phyloP scores from a whole-genome alignment of 441 rosid species.

The Adansonia grandidieri region DNA sequence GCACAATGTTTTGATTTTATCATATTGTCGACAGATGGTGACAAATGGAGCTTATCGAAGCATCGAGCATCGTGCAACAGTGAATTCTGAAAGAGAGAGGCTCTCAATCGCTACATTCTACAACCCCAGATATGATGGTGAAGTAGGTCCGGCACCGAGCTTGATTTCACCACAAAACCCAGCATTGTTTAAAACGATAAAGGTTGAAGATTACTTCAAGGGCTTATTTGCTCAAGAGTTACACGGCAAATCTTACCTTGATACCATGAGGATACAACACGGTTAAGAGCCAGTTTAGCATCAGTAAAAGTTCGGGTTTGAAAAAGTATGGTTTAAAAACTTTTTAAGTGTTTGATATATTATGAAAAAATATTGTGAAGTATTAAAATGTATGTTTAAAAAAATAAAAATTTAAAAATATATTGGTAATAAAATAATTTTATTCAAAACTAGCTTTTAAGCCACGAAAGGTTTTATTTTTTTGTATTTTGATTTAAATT shows the following conservation, averaged over 20 bases:
- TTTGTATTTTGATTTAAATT: too few relatives aligned
- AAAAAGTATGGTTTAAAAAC: too few relatives aligned
- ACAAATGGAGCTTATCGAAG: constrained; percentile 16
- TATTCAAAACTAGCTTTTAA: too few relatives aligned
- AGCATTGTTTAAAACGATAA: background rate
- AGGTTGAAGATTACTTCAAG: constrained; percentile 12
- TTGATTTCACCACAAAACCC: background rate
- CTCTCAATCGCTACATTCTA: constrained; percentile 22
- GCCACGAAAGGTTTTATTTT: too few relatives aligned
- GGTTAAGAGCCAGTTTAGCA: background rate
- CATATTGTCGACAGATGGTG: background rate
- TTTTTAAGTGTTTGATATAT: too few relatives aligned
- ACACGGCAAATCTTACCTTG: constrained; percentile 3
- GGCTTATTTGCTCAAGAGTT: background rate
- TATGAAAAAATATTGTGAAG: too few relatives aligned
- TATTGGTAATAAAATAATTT: too few relatives aligned
- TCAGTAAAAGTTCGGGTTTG: too few relatives aligned
- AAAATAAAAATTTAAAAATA: too few relatives aligned
- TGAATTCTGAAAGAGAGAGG: constrained; percentile 11
- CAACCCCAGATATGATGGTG: background rate
- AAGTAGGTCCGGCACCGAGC: constrained; percentile 23
- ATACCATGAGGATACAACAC: background rate
- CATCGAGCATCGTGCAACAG: constrained; percentile 21
- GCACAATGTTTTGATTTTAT: too few relatives aligned
- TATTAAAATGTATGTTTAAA: too few relatives aligned